Base-by-base conservation (phyloP, 176 grass and related monocot species). In the Carex scoparia region DNA sequence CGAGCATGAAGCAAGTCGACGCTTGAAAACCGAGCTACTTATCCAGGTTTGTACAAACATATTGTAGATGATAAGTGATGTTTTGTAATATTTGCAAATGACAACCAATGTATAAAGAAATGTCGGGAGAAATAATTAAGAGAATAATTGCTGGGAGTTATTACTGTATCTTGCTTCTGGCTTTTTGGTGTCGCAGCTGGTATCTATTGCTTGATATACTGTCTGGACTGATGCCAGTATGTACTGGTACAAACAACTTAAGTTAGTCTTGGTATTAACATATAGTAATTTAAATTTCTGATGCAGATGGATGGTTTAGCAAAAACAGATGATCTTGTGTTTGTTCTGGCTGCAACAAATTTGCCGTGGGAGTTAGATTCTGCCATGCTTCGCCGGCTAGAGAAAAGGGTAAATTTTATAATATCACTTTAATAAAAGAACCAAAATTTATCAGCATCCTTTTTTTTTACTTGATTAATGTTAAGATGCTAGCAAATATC, bases 221-320 rank as follows among this genome's bases (percentile, higher is more conserved):
- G 23, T 14, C 48, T 31, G 15, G 27, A 31, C 12, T 77, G 49
- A 55, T 31, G 48, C 72, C 72, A 53, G 19, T 2, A 77, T 56
- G 30, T 55, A 55, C 19, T 77, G 4, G 7, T 55, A 54, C 40
- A 77, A 54, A 77, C 11, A 32, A 77, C 9, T 51, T 51, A 5
- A 53, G 12, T 56, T 56, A 56, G 55, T 49, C 16, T 63, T 13
- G 51, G 14, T 61, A 58, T 53, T 6, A 3, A 51, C 86, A 70
- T 33, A 70, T 33, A 60, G 9, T 87, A 42, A 69, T 69, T 38
- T 81, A 12, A 31, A 85, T 86, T 38, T 88, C 12, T 87, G 63
- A 79, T 91, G 91, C 88, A 95, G 93, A 95, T 98, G 96, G 96
- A 98, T 89, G 96, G 96, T 37, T 88, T 95, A 86, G 94, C 91